Conservation (phyloP, 257 asterid genomes). For the Jacaranda mimosifolia region DNA sequence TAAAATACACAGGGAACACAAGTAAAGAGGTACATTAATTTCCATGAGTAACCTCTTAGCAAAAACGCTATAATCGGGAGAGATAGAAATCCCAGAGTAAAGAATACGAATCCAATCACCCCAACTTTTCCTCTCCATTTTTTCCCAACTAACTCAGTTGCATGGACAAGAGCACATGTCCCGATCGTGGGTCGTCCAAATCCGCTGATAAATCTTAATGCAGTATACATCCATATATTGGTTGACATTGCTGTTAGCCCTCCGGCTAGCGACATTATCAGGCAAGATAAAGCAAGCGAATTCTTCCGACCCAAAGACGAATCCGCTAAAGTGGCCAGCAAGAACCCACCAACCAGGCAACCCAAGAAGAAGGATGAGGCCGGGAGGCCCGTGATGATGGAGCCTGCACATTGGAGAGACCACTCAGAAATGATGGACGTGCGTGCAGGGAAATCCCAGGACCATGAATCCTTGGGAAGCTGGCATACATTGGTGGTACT, state of each 20-base stretch:
- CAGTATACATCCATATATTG: not conserved
- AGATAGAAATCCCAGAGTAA: not conserved
- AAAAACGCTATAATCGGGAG: not conserved
- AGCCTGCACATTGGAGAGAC: not conserved
- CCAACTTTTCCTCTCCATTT: not conserved
- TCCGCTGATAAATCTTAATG: not conserved
- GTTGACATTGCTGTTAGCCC: not conserved
- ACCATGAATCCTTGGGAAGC: conserved; percentile 1
- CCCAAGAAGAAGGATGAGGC: conserved; percentile 10
- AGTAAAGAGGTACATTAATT: not conserved
- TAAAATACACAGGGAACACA: not conserved
- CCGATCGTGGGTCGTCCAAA: not conserved
- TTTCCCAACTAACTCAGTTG: not conserved
- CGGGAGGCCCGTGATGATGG: conserved; percentile 13
- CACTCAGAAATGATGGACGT: not conserved
- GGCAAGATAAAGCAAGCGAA: not conserved
- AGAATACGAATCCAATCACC: not conserved
- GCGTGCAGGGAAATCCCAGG: not conserved
- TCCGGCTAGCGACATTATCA: not conserved
- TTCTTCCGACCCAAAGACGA: conserved; percentile 2
- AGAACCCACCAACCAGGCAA: not conserved
- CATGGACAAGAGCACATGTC: not conserved
- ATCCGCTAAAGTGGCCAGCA: not conserved
- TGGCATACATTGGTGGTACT: not conserved
- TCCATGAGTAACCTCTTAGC: not conserved